Base-by-base conservation (phyloP, 1,284 basidiomycete species). In the Limonomyces culmigenus region DNA sequence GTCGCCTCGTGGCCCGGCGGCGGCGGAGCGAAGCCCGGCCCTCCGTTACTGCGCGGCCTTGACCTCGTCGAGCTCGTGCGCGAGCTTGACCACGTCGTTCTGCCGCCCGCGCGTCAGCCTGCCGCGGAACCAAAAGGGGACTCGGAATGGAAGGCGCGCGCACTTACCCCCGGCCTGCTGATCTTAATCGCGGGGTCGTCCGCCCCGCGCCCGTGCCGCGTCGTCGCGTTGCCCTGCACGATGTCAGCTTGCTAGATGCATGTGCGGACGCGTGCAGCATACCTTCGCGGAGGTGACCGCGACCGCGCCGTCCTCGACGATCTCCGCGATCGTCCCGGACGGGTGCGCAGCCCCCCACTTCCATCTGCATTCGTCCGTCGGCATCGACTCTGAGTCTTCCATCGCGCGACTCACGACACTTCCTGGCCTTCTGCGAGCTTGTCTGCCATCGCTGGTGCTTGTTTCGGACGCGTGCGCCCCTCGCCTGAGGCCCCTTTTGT, bases 141-240 rank as follows among this genome's bases (percentile, higher is more conserved):
- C 23, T 15, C 15, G 20, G 3, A 36, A 20, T 3, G 1, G 16
- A 14, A n/a, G n/a, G n/a, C n/a, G n/a, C n/a, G n/a, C n/a, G 20
- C 1, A 50, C 58, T 39, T 40, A 56, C 59, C 19, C 58, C 55
- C 15, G 54, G 44, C 16, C 54, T 49, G n/a, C 47, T 38, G 23
- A 61, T 60, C 47, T 59, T 58, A 35, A 63, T 53, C 1, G 56
- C 60, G 2, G 60, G 59, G 42, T 63, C 59, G 3, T 52, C 60
- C 18, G 51, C 50, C 16, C 39, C 43, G 17, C 43, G 48, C 1
- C 53, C 56, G 16, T 52, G 59, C 25, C 58, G 51, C 4, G 43
- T 50, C 20, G 60, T 49, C 1, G 55, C 57, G 31, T 62, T 57
- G 1, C 60, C 58, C 59, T 64, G 17, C 15, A 13, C 17, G 19